Evolutionary conservation across 2,329 filamentous ascomycete genomes (phyloP).

Genomic region (Alternaria viburni): DNA sequence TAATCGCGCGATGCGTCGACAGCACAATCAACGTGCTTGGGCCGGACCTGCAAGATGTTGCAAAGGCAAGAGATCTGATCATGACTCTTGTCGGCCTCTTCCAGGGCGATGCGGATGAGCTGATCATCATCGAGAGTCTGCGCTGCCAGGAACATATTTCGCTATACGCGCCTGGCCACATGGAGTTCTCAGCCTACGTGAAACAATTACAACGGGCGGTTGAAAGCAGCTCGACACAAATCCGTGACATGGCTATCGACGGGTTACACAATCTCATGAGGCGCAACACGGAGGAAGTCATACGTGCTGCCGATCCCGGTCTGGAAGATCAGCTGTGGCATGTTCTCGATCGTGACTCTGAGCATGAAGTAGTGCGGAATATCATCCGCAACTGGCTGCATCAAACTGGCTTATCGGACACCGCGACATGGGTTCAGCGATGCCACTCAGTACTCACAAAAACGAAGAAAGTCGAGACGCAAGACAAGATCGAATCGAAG

Average conservation of each 20-base stretch:
- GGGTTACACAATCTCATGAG: slow-evolving; percentile 96
- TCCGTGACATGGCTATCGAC: slow-evolving; percentile 82
- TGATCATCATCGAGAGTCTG: slow-evolving; percentile 77
- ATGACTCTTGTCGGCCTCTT: slow-evolving; percentile 86
- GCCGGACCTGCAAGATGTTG: slow-evolving; percentile 90
- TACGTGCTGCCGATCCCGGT: slow-evolving; percentile 74
- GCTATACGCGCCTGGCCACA: slow-evolving; percentile 85
- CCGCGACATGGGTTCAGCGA: slow-evolving; percentile 82
- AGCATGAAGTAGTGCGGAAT: slow-evolving; percentile 80
- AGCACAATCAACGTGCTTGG: slow-evolving; percentile 97
- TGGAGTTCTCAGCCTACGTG: slow-evolving; percentile 85
- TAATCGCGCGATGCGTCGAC: slow-evolving; percentile 86
- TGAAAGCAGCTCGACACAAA: slow-evolving; percentile 68
- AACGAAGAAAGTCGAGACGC: slow-evolving; percentile 73
- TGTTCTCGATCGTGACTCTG: slow-evolving; percentile 77
- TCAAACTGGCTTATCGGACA: slow-evolving; percentile 83
- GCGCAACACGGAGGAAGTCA: slow-evolving; percentile 81
- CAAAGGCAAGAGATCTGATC: slow-evolving; percentile 90
- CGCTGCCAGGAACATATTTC: slow-evolving; percentile 89
- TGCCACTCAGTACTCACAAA: slow-evolving; percentile 90
- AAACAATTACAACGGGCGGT: slow-evolving; percentile 80
- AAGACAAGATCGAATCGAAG: slow-evolving; percentile 56
- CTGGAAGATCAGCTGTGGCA: slow-evolving; percentile 94
- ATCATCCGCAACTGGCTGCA: slow-evolving; percentile 93
- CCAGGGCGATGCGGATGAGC: slow-evolving; percentile 72